These are phyloP conservation scores for Capronia americana DNA, from an alignment of 2,329 filamentous ascomycete genomes.

Conservation along the genomic window DNA sequence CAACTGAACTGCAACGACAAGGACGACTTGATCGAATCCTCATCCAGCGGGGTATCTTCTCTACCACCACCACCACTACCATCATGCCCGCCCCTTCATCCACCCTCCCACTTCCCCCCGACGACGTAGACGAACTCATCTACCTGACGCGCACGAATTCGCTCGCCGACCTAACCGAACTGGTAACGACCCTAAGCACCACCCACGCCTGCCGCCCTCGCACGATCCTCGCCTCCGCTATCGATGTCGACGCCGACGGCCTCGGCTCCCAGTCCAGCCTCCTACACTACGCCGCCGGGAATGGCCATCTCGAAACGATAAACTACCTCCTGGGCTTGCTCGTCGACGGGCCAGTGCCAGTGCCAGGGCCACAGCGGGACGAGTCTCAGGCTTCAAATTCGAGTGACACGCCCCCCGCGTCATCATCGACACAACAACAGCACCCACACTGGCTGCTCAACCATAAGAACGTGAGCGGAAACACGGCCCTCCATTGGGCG, in stretches of 20 bases:
- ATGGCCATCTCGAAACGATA: constrained; percentile 77
- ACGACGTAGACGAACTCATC: not conserved
- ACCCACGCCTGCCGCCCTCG: constrained; percentile 65
- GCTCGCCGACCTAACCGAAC: constrained; percentile 37
- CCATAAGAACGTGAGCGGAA: constrained; percentile 77
- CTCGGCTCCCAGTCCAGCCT: constrained; percentile 53
- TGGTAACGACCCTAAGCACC: constrained; percentile 65
- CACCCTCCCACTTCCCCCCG: not conserved
- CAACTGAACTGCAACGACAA: too few species aligned
- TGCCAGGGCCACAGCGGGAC: not conserved
- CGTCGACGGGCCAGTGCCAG: not conserved
- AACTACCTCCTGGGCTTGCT: constrained; percentile 36
- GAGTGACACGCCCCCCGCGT: constrained; percentile 14
- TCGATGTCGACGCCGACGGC: constrained; percentile 73
- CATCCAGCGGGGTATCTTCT: not conserved
- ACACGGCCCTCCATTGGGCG: constrained; percentile 94
- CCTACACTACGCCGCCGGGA: constrained; percentile 90
- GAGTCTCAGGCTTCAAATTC: constrained; percentile 43
- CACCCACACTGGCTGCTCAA: constrained; percentile 44
- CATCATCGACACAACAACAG: constrained; percentile 15
- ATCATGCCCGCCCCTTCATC: not conserved
- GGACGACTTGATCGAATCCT: too few species aligned
- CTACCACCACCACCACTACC: not conserved
- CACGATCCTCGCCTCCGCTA: constrained; percentile 72
- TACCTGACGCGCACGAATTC: not conserved